These are phyloP conservation scores for Ceratocystis ficicola DNA, from an alignment of 2,329 filamentous ascomycete species.

Conservation along the genomic window DNA sequence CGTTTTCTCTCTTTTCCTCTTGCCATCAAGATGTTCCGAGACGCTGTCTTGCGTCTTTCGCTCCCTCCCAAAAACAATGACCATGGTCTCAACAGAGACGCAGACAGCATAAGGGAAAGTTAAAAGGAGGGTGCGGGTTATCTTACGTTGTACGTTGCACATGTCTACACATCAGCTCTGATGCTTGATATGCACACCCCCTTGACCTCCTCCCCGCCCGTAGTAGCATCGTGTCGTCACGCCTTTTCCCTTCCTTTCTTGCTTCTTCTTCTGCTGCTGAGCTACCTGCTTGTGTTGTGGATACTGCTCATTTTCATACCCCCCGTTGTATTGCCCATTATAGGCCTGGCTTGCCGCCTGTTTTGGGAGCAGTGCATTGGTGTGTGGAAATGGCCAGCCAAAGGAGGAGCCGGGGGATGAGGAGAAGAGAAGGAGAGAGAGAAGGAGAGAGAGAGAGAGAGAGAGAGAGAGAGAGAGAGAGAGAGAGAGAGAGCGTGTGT, in stretches of 20 bases:
- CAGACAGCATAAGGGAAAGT: neutral
- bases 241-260: neutral
- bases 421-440: neutral
- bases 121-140: neutral
- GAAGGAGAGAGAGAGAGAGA: neutral
- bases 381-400: neutral
- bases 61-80: neutral
- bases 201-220: too few species aligned
- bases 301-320: too few species aligned
- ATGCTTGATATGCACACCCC: too few species aligned
- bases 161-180: too few species aligned
- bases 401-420: neutral
- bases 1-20: neutral
- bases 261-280: neutral
- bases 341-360: constrained; percentile 8
- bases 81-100: neutral
- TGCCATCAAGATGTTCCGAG: neutral
- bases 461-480: neutral
- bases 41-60: neutral
- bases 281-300: too few species aligned
- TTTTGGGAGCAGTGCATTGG: neutral
- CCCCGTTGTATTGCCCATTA: neutral
- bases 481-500: neutral
- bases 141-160: too few species aligned
- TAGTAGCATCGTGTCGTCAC: too few species aligned